These are phyloP conservation scores for Dacryopinax primogenitus DNA, from an alignment of 768 basidiomycete species.

Conservation along the genomic window DNA sequence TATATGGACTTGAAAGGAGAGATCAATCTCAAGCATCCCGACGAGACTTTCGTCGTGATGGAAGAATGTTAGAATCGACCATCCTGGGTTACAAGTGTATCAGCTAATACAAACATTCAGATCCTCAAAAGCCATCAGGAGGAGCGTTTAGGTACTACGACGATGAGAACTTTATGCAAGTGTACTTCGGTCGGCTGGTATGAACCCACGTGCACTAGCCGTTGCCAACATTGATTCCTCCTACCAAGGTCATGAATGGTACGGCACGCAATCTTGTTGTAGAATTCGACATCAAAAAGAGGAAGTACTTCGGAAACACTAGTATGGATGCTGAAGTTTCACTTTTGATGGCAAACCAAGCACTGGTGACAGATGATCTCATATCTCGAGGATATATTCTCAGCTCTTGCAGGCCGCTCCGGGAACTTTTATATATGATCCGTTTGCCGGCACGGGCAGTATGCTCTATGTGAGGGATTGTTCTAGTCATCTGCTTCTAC, in stretches of 20 bases:
- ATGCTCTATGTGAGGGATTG: conserved; percentile 64
- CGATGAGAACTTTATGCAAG: conserved; percentile 54
- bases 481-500: conserved; percentile 2
- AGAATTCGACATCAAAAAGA: conserved; percentile 77
- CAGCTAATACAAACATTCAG: conserved; percentile 15
- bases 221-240: conserved; percentile 11
- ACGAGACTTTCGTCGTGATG: conserved; percentile 57
- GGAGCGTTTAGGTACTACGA: conserved; percentile 29
- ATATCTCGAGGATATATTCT: neutral
- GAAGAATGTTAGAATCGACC: conserved; percentile 64
- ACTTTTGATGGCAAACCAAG: conserved; percentile 91
- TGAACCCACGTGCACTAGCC: conserved; percentile 20
- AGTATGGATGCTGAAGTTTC: conserved; percentile 97
- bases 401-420: conserved; percentile 48
- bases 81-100: conserved; percentile 15
- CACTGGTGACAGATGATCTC: conserved; percentile 42
- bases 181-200: conserved; percentile 83
- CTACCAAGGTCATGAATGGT: conserved; percentile 43
- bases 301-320: conserved; percentile 86
- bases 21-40: conserved; percentile 69
- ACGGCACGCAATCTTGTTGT: conserved; percentile 53
- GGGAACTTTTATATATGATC: conserved; percentile 90
- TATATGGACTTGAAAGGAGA: conserved; percentile 75
- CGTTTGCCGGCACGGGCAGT: conserved; percentile 87
- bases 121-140: conserved; percentile 8